Evolutionary conservation across 2,329 filamentous ascomycete genomes (phyloP), one percentile per base, ranked within the genome.

Genomic region (Beauveria rudraprayagi): DNA sequence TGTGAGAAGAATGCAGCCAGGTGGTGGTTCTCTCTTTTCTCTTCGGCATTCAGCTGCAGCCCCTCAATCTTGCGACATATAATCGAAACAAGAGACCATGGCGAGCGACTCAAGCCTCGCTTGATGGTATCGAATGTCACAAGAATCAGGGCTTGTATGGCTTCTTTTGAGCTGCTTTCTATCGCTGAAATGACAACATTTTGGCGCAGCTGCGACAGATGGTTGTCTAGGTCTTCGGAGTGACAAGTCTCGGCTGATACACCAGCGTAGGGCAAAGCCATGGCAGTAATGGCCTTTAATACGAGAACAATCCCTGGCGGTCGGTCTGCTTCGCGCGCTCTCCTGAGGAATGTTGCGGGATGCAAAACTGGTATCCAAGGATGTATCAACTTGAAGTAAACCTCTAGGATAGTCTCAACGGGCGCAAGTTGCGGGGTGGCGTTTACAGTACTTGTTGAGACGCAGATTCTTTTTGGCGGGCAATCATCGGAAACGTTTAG

Each of bases 331-430:
- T 63, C 62, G 5, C 56, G 60, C 6, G 61, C 52, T 34, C 56
- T 56, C 19, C 28, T 22, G 3, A 56, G 37, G 24, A 63, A 63
- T 9, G 60, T 60, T 10, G 56, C 24, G 1, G 60, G 47, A 46
- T 69, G 67, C 4, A 69, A 10, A 43, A 69, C 67, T 2, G 67
- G 67, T 28, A 76, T 75, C 71, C 73, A 77, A 1, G 74, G 74
- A 55, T 77, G 75, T 1, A 77, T 68, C 2, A 67, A 61, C 1
- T 62, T 60, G 47, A 77, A 76, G 62, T 76, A 76, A 1, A 70
- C 67, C 1, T 73, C 70, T 16, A 74, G 67, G 8, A 74, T 64
- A 6, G 65, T 62, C 30, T 70, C 70, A 5, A 77, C 67, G 1
- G 77, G 66, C 14, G 74, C 68, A 5, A 71, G 64, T 3, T 63